Percentiles rank a stretch among this genome's conserved stretches.
Conservation (phyloP, 78 protist species). For the Dictyostelium firmibasis region DNA sequence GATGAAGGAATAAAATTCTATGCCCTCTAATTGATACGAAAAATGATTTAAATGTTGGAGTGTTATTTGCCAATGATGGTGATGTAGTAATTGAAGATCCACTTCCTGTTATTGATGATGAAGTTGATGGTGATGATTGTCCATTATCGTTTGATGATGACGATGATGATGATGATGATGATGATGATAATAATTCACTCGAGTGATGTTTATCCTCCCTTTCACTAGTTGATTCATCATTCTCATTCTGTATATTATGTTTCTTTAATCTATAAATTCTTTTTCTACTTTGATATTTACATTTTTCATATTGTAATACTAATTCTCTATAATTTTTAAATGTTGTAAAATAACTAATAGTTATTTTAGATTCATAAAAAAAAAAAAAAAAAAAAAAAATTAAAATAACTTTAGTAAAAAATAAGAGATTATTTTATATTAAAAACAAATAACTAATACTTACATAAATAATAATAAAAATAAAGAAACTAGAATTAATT, state of each 20-base stretch:
- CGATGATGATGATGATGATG: neutral
- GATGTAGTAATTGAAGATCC: neutral
- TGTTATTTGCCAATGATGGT: neutral
- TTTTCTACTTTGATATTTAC: conserved; percentile 8
- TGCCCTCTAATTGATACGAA: conserved; percentile 27
- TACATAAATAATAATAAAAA: conserved; percentile 44
- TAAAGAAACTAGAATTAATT: conserved; percentile 17
- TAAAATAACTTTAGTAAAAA: neutral
- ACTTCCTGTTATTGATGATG: neutral
- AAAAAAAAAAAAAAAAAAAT: neutral
- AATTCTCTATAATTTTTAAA: conserved; percentile 39
- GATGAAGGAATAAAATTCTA: conserved; percentile 30
- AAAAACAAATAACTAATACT: neutral
- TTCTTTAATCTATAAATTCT: conserved; percentile 15
- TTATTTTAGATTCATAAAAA: neutral
- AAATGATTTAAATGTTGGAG: neutral
- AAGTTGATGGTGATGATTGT: neutral
- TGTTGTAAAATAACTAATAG: conserved; percentile 49
- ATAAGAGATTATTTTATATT: neutral
- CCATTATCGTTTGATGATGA: neutral
- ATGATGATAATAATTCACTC: neutral
- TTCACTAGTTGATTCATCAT: neutral
- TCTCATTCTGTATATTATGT: neutral
- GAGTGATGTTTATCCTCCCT: neutral
- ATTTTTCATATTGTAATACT: conserved; percentile 15